These are phyloP conservation scores for Fraxinus excelsior DNA, from an alignment of 257 asterid species.

Conservation along the genomic window DNA sequence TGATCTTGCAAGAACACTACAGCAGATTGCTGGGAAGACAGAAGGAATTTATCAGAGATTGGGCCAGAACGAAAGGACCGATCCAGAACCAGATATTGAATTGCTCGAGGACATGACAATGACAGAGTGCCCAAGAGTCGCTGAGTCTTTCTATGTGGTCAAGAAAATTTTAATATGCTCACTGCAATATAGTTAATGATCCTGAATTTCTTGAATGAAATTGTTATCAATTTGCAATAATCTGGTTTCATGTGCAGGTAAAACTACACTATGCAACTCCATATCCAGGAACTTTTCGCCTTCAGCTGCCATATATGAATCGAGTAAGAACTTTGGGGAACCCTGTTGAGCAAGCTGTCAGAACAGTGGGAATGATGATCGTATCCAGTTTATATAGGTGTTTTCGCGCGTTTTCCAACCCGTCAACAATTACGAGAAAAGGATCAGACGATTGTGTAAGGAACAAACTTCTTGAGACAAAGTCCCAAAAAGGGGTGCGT, in stretches of 20 bases:
- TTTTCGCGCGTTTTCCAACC: too few species aligned
- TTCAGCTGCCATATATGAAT: constrained; percentile 50
- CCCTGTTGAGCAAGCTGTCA: constrained; percentile 74
- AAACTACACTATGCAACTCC: constrained; percentile 62
- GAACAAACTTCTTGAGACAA: too few species aligned
- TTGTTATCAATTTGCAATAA: background rate
- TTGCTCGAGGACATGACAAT: constrained; percentile 61
- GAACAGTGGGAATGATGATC: constrained; percentile 62
- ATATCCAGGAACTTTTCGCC: constrained; percentile 59
- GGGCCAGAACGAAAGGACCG: constrained; percentile 55
- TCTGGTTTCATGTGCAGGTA: constrained; percentile 44
- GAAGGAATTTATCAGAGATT: constrained; percentile 57
- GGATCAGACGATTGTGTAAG: too few species aligned
- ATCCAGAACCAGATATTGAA: constrained; percentile 62
- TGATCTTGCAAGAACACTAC: constrained; percentile 66
- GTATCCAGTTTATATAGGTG: constrained; percentile 61
- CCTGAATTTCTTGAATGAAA: background rate
- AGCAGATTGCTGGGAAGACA: constrained; percentile 58
- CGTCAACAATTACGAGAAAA: too few species aligned
- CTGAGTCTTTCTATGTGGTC: constrained; percentile 73
- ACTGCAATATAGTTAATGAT: background rate
- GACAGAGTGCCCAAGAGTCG: constrained; percentile 59
- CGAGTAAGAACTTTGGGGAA: constrained; percentile 67
- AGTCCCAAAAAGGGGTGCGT: too few species aligned
- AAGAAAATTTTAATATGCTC: constrained; percentile 62